Conservation (phyloP, 371 early-diverging fungal genomes). For the Mortierella sp. region DNA sequence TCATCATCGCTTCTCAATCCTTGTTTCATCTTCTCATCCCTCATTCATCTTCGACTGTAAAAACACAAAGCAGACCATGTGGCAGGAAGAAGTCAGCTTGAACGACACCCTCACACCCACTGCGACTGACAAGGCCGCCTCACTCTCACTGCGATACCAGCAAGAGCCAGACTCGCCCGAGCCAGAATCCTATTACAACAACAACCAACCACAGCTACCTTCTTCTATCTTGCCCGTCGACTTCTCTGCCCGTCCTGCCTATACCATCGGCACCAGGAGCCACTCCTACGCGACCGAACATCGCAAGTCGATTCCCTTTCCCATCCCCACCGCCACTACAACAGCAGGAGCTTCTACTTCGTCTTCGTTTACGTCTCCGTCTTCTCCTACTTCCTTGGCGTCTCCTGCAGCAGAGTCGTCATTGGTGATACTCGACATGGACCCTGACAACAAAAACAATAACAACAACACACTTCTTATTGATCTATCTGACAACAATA, state of each 20-base stretch:
- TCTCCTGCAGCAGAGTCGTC: slow-evolving; percentile 25
- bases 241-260: slow-evolving; percentile 32
- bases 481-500: not conserved
- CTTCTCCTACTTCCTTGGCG: slow-evolving; percentile 3
- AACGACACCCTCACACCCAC: not conserved
- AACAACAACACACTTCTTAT: not conserved
- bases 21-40: slow-evolving; percentile 3
- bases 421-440: slow-evolving; percentile 2
- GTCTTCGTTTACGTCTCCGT: not conserved
- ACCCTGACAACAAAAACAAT: not conserved
- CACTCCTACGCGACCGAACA: slow-evolving; percentile 40
- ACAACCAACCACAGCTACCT: slow-evolving; percentile 19
- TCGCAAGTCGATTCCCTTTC: slow-evolving; percentile 25
- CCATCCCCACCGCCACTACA: not conserved
- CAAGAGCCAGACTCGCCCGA: slow-evolving; percentile 30
- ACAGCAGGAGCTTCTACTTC: slow-evolving; percentile 1
- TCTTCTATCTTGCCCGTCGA: slow-evolving; percentile 37
- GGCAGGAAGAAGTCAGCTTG: slow-evolving; percentile 27
- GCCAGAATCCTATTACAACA: not conserved
- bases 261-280: slow-evolving; percentile 51
- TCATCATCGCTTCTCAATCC: slow-evolving; percentile 14
- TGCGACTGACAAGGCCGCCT: not conserved
- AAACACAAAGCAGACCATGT: slow-evolving; percentile 12
- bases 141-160: slow-evolving; percentile 13
- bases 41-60: not conserved